Percentiles rank a stretch among this genome's conserved stretches.
phyloP scores from a whole-genome alignment of 352 stramenopile species.

The Globisporangium mamillatum region DNA sequence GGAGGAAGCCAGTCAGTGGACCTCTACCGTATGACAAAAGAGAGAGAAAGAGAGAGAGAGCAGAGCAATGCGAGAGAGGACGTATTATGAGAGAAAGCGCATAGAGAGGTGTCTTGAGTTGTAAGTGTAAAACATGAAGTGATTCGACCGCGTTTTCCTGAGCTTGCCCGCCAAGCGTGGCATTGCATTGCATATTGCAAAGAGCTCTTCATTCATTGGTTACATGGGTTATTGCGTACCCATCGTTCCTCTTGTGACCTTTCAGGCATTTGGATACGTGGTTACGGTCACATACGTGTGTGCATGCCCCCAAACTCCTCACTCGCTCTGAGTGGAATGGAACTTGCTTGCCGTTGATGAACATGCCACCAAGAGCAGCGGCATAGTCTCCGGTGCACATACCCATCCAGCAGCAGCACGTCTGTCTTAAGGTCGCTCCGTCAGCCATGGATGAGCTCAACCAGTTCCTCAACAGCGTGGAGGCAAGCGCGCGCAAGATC shows the following conservation, averaged over 20 bases:
- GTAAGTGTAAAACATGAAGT: constrained; percentile 12
- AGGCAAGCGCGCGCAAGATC: constrained; percentile 72
- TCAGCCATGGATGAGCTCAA: constrained; percentile 67
- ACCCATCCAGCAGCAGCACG: background rate
- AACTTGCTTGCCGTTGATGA: background rate
- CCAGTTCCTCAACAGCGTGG: constrained; percentile 78
- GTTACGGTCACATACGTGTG: too few species aligned
- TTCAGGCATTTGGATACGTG: background rate
- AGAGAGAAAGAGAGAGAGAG: background rate
- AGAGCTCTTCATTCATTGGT: background rate
- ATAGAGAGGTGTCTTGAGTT: constrained; percentile 9
- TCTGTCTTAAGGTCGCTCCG: background rate
- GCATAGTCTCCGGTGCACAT: background rate
- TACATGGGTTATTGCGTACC: background rate
- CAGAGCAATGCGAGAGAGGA: background rate
- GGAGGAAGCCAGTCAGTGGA: background rate
- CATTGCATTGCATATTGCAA: background rate
- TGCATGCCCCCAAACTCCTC: background rate
- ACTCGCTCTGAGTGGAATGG: background rate
- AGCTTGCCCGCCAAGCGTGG: background rate
- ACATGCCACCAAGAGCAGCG: background rate
- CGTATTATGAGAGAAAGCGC: constrained; percentile 4
- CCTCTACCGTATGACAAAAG: background rate
- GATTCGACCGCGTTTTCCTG: background rate
- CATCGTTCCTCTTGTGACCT: background rate